A percentile compares a stretch with the other conserved stretches of the same genome.
phyloP scores from a whole-genome alignment of 2,329 filamentous ascomycete species.

The Sphaerulina musiva region DNA sequence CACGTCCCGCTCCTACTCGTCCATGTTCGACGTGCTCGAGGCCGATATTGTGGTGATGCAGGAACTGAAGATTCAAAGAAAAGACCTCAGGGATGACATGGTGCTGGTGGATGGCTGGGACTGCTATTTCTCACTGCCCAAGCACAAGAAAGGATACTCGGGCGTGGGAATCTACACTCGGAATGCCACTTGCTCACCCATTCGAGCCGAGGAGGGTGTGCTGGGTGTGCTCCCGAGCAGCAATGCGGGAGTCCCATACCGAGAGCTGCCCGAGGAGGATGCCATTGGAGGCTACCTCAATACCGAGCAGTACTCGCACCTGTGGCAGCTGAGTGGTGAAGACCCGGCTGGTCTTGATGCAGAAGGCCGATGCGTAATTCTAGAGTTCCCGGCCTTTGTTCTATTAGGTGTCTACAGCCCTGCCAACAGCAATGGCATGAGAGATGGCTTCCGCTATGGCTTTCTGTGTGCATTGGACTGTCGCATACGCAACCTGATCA shows the following conservation, averaged over 20 bases:
- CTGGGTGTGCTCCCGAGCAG: constrained; percentile 72
- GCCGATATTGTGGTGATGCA: constrained; percentile 93
- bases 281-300: constrained; percentile 86
- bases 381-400: constrained; percentile 94
- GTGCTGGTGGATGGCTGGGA: constrained; percentile 93
- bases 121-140: constrained; percentile 88
- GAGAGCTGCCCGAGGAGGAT: constrained; percentile 64
- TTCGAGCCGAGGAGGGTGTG: constrained; percentile 89
- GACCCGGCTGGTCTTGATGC: constrained; percentile 73
- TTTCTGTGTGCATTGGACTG: constrained; percentile 77
- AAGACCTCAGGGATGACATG: constrained; percentile 91
- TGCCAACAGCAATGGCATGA: constrained; percentile 75
- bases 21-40: constrained; percentile 91
- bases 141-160: constrained; percentile 93
- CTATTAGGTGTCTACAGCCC: constrained; percentile 89
- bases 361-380: constrained; percentile 81
- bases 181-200: constrained; percentile 76
- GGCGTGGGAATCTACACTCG: constrained; percentile 93
- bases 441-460: constrained; percentile 72
- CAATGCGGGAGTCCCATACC: constrained; percentile 62
- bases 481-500: constrained; percentile 74
- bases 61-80: constrained; percentile 91
- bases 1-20: constrained; percentile 42
- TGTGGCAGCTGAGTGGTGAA: constrained; percentile 42
- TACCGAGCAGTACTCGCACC: constrained; percentile 55